Evolutionary conservation across 495 filamentous ascomycete species (phyloP).

Genomic region (Rusavskia elegans): DNA sequence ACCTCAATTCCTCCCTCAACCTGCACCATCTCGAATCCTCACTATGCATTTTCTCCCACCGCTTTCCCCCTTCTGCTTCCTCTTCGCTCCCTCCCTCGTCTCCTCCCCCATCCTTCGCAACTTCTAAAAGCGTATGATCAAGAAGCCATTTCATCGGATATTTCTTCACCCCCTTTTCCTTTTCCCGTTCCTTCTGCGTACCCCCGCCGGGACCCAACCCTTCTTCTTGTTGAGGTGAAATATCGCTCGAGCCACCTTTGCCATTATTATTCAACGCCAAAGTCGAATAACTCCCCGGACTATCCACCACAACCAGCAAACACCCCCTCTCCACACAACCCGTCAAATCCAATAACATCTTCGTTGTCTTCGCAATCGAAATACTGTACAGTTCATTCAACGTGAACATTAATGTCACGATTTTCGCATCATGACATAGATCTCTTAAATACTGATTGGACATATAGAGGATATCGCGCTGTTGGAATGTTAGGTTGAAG

Average conservation of each 20-base stretch:
- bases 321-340: slow-evolving; percentile 36
- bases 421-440: slow-evolving; percentile 4
- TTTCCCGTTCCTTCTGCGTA: neutral
- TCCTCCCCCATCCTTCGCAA: slow-evolving; percentile 14
- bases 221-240: too few species aligned
- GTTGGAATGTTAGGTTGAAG: slow-evolving; percentile 36
- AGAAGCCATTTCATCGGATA: slow-evolving; percentile 94
- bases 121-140: slow-evolving; percentile 57
- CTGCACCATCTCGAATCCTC: slow-evolving; percentile 79
- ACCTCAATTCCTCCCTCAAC: slow-evolving; percentile 45
- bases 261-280: slow-evolving; percentile 30
- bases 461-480: slow-evolving; percentile 45
- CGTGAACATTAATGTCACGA: slow-evolving; percentile 83
- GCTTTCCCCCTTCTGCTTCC: slow-evolving; percentile 2
- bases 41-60: slow-evolving; percentile 56
- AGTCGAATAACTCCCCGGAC: slow-evolving; percentile 80
- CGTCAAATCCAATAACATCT: slow-evolving; percentile 52
- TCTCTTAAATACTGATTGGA: neutral
- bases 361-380: slow-evolving; percentile 57
- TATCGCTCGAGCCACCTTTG: too few species aligned
- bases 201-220: neutral
- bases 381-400: slow-evolving; percentile 87
- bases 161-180: slow-evolving; percentile 34
- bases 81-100: neutral
- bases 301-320: slow-evolving; percentile 76